Evolutionary conservation across 2,329 filamentous ascomycete species (phyloP).

Genomic region (Colletotrichum caudatum): DNA sequence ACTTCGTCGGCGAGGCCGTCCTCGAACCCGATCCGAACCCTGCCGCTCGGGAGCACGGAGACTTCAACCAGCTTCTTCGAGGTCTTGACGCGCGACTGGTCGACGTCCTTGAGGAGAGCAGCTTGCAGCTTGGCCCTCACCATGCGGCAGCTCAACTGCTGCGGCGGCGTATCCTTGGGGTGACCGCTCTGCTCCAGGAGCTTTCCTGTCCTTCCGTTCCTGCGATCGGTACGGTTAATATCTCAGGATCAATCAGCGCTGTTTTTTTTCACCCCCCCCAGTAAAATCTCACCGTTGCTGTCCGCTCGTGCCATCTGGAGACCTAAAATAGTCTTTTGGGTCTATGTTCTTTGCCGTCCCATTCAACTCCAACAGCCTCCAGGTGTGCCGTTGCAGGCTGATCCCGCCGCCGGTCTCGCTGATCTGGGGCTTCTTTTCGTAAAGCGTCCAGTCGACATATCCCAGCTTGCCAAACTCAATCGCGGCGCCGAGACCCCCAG

Average conservation of each 20-base stretch:
- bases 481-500: slow-evolving; percentile 48
- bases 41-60: slow-evolving; percentile 51
- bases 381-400: slow-evolving; percentile 51
- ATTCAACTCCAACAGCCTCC: slow-evolving; percentile 51
- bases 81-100: slow-evolving; percentile 56
- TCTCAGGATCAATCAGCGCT: background rate
- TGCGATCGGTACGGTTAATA: slow-evolving; percentile 18
- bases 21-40: slow-evolving; percentile 58
- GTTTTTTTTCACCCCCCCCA: rapidly evolving
- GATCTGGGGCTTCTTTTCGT: slow-evolving; percentile 52
- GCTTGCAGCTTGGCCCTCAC: slow-evolving; percentile 58
- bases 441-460: slow-evolving; percentile 50
- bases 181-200: slow-evolving; percentile 45
- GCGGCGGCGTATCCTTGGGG: slow-evolving; percentile 44
- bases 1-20: slow-evolving; percentile 55
- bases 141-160: slow-evolving; percentile 47
- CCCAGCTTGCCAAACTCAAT: slow-evolving; percentile 49
- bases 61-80: slow-evolving; percentile 58
- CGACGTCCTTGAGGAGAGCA: slow-evolving; percentile 60
- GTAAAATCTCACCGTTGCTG: slow-evolving; percentile 44
- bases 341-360: slow-evolving; percentile 50
- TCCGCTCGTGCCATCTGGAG: slow-evolving; percentile 44
- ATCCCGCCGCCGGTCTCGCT: slow-evolving; percentile 55
- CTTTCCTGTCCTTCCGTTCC: slow-evolving; percentile 50
- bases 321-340: slow-evolving; percentile 48